A percentile compares a stretch with the other conserved stretches of the same genome.
phyloP scores from a whole-genome alignment of 208 protist species.

The Leishmania aethiopica region DNA sequence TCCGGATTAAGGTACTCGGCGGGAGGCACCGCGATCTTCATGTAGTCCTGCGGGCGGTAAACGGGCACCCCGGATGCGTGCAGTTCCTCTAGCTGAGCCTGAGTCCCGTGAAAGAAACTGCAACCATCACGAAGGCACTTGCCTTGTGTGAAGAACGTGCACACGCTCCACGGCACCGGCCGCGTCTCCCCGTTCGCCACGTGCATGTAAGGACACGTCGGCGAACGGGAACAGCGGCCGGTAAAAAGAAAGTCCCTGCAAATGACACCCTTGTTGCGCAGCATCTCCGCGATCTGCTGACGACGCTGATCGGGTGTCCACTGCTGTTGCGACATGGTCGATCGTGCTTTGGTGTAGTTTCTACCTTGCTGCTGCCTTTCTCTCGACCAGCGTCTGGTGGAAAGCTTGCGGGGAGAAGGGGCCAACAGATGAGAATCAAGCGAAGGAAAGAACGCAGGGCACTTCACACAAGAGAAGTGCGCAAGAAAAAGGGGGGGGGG shows the following conservation, averaged over 20 bases:
- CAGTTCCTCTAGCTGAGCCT: conserved; percentile 60
- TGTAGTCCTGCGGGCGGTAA: conserved; percentile 76
- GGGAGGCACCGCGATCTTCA: conserved; percentile 65
- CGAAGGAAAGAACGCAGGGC: conserved; percentile 3
- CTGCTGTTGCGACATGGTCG: conserved; percentile 12
- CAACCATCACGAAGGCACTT: conserved; percentile 76
- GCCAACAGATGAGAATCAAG: not conserved
- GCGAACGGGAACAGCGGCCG: conserved; percentile 35
- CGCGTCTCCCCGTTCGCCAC: conserved; percentile 62
- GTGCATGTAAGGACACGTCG: conserved; percentile 80
- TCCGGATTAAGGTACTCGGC: conserved; percentile 43
- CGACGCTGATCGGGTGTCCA: conserved; percentile 31
- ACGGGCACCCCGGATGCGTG: conserved; percentile 34
- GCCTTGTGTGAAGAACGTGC: conserved; percentile 68
- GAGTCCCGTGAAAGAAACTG: conserved; percentile 77
- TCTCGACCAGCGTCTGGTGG: not conserved
- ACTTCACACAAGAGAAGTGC: not conserved
- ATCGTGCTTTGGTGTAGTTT: not conserved
- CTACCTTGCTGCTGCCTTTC: not conserved
- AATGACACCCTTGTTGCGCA: conserved; percentile 82
- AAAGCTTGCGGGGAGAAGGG: not conserved
- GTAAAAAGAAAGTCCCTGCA: conserved; percentile 57
- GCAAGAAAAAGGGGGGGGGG: conserved; percentile 10
- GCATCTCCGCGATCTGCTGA: conserved; percentile 55
- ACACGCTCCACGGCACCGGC: conserved; percentile 62